Evolutionary conservation across 2,329 filamentous ascomycete genomes (phyloP).

Genomic region (Diaporthe eres): DNA sequence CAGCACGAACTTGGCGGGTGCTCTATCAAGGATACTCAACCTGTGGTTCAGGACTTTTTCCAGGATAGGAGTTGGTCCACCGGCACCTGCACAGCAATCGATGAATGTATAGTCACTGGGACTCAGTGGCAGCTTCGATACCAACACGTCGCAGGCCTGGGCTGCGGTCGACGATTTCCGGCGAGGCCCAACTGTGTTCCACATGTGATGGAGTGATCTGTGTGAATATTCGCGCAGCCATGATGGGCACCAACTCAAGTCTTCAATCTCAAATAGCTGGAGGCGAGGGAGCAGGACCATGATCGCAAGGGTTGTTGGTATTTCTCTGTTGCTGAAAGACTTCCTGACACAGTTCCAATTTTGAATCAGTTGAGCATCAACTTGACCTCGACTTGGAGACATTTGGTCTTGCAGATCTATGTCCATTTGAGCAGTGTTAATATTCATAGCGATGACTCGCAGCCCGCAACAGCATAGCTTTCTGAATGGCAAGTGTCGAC

Average conservation of each 20-base stretch:
- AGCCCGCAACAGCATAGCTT: neutral
- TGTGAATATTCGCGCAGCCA: conserved; percentile 17
- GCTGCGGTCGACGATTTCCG: conserved; percentile 2
- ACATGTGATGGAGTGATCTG: conserved; percentile 17
- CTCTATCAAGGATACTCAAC: neutral
- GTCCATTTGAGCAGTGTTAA: neutral
- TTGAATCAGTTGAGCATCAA: neutral
- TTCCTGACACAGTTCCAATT: neutral
- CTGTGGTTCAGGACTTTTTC: neutral
- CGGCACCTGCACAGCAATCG: conserved; percentile 13
- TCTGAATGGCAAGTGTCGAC: neutral
- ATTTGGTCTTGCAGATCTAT: neutral
- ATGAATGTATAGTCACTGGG: neutral
- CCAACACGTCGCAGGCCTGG: neutral
- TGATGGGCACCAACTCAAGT: conserved; percentile 12
- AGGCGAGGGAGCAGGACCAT: conserved; percentile 5
- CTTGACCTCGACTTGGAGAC: neutral
- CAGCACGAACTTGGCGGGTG: conserved; percentile 11
- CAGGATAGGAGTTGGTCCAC: conserved; percentile 7
- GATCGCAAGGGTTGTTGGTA: neutral
- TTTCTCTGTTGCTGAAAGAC: neutral
- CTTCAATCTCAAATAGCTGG: conserved; percentile 9
- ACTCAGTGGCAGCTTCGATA: neutral
- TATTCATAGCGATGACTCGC: neutral
- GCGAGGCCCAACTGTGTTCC: neutral